phyloP scores from a whole-genome alignment of 495 filamentous ascomycete genomes.

The Xylaria acuta region DNA sequence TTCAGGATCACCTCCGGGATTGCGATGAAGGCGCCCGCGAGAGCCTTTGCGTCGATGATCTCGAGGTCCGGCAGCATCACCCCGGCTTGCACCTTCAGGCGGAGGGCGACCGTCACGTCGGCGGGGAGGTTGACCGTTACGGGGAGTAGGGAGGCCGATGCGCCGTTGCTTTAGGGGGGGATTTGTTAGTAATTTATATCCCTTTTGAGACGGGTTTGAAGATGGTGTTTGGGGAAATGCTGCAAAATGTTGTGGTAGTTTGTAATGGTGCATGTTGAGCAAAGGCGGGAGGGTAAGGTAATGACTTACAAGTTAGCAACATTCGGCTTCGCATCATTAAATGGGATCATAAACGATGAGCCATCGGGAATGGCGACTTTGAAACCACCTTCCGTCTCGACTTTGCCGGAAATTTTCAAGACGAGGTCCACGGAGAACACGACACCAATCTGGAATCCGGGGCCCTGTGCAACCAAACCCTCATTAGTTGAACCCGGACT shows the following conservation, averaged over 20 bases:
- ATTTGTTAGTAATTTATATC: neutral
- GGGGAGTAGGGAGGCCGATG: constrained; percentile 38
- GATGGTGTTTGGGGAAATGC: neutral
- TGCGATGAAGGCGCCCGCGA: constrained; percentile 37
- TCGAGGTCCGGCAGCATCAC: constrained; percentile 28
- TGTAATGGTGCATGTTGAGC: neutral
- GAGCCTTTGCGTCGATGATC: constrained; percentile 36
- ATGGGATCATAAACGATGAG: constrained; percentile 36
- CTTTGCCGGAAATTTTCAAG: constrained; percentile 30
- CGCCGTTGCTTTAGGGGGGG: constrained; percentile 31
- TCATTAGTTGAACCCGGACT: neutral
- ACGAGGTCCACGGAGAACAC: constrained; percentile 40
- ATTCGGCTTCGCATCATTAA: constrained; percentile 30
- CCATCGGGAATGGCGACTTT: constrained; percentile 42
- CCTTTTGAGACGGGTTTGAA: neutral
- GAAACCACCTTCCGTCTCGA: constrained; percentile 39
- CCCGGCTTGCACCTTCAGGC: constrained; percentile 35
- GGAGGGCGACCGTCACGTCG: constrained; percentile 41
- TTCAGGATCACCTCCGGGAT: constrained; percentile 36
- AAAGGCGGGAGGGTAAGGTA: neutral
- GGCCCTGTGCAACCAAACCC: constrained; percentile 24
- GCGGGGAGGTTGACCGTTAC: constrained; percentile 31
- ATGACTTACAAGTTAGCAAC: constrained; percentile 37
- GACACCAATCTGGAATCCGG: constrained; percentile 39
- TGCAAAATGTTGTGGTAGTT: neutral